Evolutionary conservation across 2,329 filamentous ascomycete species (phyloP).

Genomic region (Aspergillus ibericus): DNA sequence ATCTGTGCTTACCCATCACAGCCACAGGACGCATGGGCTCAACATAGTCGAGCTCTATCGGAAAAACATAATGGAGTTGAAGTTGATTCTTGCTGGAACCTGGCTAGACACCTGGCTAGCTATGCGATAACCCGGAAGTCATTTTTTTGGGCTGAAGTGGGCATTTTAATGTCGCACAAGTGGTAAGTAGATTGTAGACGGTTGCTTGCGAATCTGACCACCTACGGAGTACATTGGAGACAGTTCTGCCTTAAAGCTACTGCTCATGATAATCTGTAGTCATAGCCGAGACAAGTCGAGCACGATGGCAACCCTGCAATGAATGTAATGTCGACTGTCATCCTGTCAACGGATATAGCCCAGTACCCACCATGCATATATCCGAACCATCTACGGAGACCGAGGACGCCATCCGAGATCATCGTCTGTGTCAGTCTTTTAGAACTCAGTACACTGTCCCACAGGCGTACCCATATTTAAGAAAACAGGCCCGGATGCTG

Average conservation of each 20-base stretch:
- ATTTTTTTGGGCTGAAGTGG: neutral
- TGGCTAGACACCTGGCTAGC: neutral
- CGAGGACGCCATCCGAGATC: no score
- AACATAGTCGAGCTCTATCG: neutral
- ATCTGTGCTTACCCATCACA: no score
- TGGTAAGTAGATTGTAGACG: no score
- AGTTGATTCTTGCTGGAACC: neutral
- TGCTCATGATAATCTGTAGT: no score
- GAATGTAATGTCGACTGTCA: neutral
- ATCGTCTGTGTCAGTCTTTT: no score
- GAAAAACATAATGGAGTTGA: neutral
- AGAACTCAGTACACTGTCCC: neutral
- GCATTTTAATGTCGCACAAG: neutral
- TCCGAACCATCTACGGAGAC: neutral
- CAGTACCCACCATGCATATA: neutral
- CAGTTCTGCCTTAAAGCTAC: no score
- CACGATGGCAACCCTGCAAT: constrained; percentile 1
- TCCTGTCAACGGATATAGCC: neutral
- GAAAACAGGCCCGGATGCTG: neutral
- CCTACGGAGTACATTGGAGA: no score
- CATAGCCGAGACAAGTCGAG: neutral
- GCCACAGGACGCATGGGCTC: neutral
- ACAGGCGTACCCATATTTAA: neutral
- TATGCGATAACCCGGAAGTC: neutral
- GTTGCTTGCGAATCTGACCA: no score